Percentiles rank a stretch among this genome's conserved stretches.
Conservation (phyloP, 768 basidiomycete species). For the Tylopilus subfusipes region DNA sequence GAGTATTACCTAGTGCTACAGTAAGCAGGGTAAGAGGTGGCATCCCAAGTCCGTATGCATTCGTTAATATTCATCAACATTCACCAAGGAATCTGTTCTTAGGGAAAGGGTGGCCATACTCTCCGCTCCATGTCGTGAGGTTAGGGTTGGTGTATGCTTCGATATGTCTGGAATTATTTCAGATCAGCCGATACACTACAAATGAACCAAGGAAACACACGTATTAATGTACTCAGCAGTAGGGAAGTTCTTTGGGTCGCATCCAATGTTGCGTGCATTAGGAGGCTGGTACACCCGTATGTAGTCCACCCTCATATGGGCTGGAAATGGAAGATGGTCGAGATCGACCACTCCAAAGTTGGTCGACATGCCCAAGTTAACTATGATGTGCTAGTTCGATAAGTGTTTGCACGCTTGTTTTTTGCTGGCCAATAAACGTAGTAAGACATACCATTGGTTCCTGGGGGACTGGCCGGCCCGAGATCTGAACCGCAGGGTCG, state of each 20-base stretch:
- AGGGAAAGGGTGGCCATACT: constrained; percentile 45
- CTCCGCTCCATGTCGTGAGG: constrained; percentile 41
- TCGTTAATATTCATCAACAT: constrained; percentile 31
- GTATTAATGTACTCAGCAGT: constrained; percentile 68
- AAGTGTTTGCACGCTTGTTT: neutral
- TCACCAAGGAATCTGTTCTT: constrained; percentile 46
- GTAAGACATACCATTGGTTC: constrained; percentile 74
- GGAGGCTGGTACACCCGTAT: constrained; percentile 71
- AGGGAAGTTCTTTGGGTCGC: constrained; percentile 62
- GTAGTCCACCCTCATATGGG: constrained; percentile 49
- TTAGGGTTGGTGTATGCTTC: constrained; percentile 69
- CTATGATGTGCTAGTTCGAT: constrained; percentile 45
- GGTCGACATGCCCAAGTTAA: constrained; percentile 57
- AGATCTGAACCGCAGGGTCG: constrained; percentile 57
- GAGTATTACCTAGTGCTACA: neutral
- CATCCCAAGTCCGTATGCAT: neutral
- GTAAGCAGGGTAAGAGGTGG: neutral
- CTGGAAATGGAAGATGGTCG: constrained; percentile 48
- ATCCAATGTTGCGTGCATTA: constrained; percentile 65
- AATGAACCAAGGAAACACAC: constrained; percentile 32
- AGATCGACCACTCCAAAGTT: constrained; percentile 59
- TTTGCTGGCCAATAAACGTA: neutral
- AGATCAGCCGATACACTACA: neutral
- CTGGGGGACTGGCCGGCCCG: constrained; percentile 63
- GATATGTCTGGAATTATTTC: constrained; percentile 41